Conservation (phyloP, 345 rosid species). For the Cardamine resedifolia region DNA sequence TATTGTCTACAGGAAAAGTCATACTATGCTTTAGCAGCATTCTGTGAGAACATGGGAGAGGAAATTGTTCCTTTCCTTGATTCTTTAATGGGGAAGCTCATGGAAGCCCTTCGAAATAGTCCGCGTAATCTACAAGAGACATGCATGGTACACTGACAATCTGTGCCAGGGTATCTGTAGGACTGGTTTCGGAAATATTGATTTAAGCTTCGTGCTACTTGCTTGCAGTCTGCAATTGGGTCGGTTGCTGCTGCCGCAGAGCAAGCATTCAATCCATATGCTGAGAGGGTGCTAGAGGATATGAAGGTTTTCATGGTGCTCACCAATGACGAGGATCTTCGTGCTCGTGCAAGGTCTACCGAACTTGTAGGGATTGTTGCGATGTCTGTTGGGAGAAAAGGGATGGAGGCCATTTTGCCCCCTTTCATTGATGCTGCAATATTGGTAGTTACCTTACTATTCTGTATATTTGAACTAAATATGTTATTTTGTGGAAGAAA, state of each 20-base stretch:
- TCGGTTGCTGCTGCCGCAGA: conserved; percentile 98
- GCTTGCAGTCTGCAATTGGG: conserved; percentile 92
- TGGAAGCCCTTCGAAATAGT: conserved; percentile 76
- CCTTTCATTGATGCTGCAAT: conserved; percentile 96
- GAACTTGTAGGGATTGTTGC: conserved; percentile 99
- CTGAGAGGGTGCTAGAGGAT: conserved; percentile 83
- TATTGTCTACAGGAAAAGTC: conserved; percentile 76
- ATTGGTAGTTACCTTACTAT: conserved; percentile 52
- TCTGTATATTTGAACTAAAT: conserved; percentile 15
- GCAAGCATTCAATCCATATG: conserved; percentile 94
- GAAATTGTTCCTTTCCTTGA: conserved; percentile 93
- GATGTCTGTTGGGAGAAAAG: conserved; percentile 86
- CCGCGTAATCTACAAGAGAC: conserved; percentile 97
- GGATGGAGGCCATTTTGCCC: conserved; percentile 82
- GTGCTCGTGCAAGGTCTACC: conserved; percentile 94
- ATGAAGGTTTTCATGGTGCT: conserved; percentile 97
- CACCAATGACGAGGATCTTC: conserved; percentile 83
- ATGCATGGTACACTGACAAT: conserved; percentile 70
- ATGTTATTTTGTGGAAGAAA: conserved; percentile 4
- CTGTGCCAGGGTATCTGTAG: conserved; percentile 4
- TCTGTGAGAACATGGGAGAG: conserved; percentile 97
- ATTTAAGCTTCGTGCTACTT: conserved; percentile 22
- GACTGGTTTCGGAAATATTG: conserved; percentile 4
- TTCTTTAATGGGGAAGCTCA: conserved; percentile 85
- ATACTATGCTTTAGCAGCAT: conserved; percentile 96